Percentiles rank a stretch among this genome's conserved stretches.
phyloP scores from a whole-genome alignment of 768 basidiomycete species.

The Panaeolus papilionaceus region DNA sequence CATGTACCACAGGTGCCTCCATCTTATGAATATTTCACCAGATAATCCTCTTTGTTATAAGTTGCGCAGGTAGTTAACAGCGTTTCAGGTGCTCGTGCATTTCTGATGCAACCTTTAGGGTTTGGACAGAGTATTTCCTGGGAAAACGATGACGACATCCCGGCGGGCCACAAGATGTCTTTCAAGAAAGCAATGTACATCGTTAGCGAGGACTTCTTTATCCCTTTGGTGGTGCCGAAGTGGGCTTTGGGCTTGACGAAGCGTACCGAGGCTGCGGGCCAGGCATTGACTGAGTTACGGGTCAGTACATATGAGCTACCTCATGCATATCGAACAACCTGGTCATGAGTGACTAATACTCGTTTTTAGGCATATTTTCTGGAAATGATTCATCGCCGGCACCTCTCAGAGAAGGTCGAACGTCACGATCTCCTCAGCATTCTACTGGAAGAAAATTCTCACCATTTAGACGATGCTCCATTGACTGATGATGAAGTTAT shows the following conservation, averaged over 20 bases:
- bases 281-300: slow-evolving; percentile 46
- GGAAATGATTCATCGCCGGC: slow-evolving; percentile 56
- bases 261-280: slow-evolving; percentile 31
- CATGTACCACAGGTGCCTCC: no score
- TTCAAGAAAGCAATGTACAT: slow-evolving; percentile 51
- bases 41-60: slow-evolving; percentile 55
- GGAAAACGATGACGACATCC: slow-evolving; percentile 40
- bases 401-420: slow-evolving; percentile 41
- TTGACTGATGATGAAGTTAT: slow-evolving; percentile 48
- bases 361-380: slow-evolving; percentile 36
- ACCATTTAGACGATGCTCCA: slow-evolving; percentile 33
- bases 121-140: slow-evolving; percentile 55
- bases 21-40: slow-evolving; percentile 21
- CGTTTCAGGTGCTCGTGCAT: no score
- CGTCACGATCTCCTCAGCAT: slow-evolving; percentile 56
- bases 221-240: slow-evolving; percentile 41
- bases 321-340: no score
- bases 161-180: slow-evolving; percentile 48
- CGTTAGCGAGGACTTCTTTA: slow-evolving; percentile 37
- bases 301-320: slow-evolving; percentile 9
- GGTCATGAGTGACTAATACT: no score
- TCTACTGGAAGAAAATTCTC: slow-evolving; percentile 50
- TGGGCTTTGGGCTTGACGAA: slow-evolving; percentile 40
- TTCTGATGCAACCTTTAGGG: slow-evolving; percentile 28
- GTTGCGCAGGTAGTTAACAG: slow-evolving; percentile 44